phyloP scores from a whole-genome alignment of 768 basidiomycete species.

The Vararia minispora region DNA sequence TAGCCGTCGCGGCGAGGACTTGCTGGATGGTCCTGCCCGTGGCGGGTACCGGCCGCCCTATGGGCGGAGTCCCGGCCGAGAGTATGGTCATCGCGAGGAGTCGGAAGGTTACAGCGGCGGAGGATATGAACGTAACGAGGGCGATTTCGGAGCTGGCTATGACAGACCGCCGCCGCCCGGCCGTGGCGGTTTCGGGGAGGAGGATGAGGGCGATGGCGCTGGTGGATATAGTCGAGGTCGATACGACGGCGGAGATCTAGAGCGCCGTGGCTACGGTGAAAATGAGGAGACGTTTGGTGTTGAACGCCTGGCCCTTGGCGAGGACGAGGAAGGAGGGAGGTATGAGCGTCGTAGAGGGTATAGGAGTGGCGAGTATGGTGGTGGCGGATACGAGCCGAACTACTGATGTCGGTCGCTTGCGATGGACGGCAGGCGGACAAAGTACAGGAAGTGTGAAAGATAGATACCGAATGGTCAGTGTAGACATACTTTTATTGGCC shows the following conservation, averaged over 20 bases:
- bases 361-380: not conserved
- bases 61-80: constrained; percentile 1
- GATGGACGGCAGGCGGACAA: no score
- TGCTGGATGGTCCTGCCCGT: constrained; percentile 4
- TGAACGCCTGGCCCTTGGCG: constrained; percentile 34
- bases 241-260: not conserved
- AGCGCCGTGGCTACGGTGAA: constrained; percentile 2
- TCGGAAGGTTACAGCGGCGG: constrained; percentile 2
- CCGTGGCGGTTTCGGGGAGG: no score
- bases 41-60: constrained; percentile 6
- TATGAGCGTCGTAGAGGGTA: constrained; percentile 8
- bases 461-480: no score
- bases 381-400: not conserved
- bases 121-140: constrained; percentile 4
- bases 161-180: no score
- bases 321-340: constrained; percentile 20
- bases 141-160: no score
- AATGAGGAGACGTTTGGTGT: constrained; percentile 39
- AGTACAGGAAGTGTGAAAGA: no score
- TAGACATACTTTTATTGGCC: no score
- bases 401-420: no score
- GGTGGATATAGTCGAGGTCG: no score
- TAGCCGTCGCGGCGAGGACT: not conserved
- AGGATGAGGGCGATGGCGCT: no score
- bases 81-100: constrained; percentile 3